Evolutionary conservation across 2,329 filamentous ascomycete species (phyloP), one percentile per base, ranked within the genome.

Genomic region (Fusarium newnesense): DNA sequence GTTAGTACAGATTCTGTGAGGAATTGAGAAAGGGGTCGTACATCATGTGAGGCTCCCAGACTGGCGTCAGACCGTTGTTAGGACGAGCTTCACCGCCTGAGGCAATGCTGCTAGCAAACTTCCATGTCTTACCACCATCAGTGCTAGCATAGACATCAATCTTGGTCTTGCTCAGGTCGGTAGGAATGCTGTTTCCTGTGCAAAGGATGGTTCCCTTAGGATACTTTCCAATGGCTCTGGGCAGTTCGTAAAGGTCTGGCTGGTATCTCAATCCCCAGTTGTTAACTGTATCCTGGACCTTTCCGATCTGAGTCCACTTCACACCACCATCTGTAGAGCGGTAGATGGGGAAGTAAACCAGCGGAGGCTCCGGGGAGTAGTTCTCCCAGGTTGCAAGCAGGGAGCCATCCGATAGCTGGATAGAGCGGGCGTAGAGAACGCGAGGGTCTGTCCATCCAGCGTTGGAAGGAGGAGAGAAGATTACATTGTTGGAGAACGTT

Each of bases 1-100:
- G 21, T 75, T 32, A 74, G 68, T 44, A 1, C 10, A 21, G 2
- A 1, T 26, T 8, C 5, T 24, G 4, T 6, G 1, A 4, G 16
- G 10, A 3, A 2, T 12, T 9, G 9, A 19, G 2, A 15, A 34
- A 19, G 7, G 24, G 7, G 8, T 50, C 78, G 75, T 70, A 81
- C 79, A 90, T 78, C 60, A 94, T 81, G 79, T 92, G 93, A 1
- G 92, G 92, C 79, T 94, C 92, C 92, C 92, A 94, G n/a, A 94
- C 89, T 1, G 91, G 90, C 0, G 90, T 92, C 44, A 90, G 79
- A 4, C 90, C 91, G 76, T 94, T 93, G 76, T 89, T 86, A 6
- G 91, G 88, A 1, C 84, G 76, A 7, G 91, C 90, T 50, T 85
- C 85, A 19, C 90, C 90, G 36, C 92, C 92, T 2, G 83, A 82